Base-by-base conservation (phyloP, 129 eudicot genomes). In the Flaveria sonorensis region DNA sequence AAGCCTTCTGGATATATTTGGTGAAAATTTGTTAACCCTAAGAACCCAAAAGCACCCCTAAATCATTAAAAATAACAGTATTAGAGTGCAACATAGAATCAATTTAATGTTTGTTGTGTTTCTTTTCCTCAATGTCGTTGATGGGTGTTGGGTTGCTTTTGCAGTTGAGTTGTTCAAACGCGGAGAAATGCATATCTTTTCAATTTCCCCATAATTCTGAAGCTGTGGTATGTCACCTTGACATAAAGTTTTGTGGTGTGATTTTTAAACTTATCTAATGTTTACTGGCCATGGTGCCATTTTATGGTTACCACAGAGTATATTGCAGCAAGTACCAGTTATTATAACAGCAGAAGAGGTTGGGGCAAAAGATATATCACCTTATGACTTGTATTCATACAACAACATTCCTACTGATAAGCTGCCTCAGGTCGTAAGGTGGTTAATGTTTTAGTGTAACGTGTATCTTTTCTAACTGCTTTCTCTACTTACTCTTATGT, bases 281-380 rank as follows among this genome's bases (percentile, higher is more conserved):
- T 39, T 19, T 50, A 73, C 48, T 45, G 51, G 48, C 12, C 40
- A 67, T 79, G 36, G 52, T 40, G 72, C 61, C 51, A 11, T 36
- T 71, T 46, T 82, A 72, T 76, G 82, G 56, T 68, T 77, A 53
- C 47, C 21, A 21, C 75, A 91, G 97, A 85, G 78, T 76, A 73
- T 77, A 56, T 68, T 83, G 78, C 89, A 83, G 79, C 92, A 85
- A 85, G 83, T 94, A 72, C 93, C 92, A 73, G 90, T 94, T 68
- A 65, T 81, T 50, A 77, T 89, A 62, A 76, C 90, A 67, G 97
- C 93, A 72, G 94, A 87, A 80, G 92, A 89, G 74, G 77, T 84
- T 65, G 93, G 96, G 65, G 87, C 90, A 26, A 94, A 82, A 85
- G 90, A 89, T 65, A 87, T 70, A 86, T 84, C 96, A n/a, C 79